phyloP scores from a whole-genome alignment of 139 green algal genomes.

The Chlorella sorokiniana region DNA sequence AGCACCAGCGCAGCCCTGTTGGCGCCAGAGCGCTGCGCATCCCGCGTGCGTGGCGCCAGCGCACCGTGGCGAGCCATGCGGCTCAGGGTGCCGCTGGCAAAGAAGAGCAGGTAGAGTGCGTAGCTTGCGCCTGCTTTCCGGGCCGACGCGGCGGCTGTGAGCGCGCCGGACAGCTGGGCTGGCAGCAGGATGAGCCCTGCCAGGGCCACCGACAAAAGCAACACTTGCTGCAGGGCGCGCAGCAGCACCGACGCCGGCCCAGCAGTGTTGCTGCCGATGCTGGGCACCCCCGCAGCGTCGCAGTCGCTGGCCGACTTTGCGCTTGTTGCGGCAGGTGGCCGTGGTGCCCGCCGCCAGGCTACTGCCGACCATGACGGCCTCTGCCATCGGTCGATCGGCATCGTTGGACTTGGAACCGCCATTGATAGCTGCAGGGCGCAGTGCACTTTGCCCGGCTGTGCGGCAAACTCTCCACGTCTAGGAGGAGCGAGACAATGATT shows the following conservation, averaged over 20 bases:
- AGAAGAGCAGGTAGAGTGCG: conserved; percentile 60
- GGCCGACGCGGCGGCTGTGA: neutral
- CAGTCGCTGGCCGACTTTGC: too few relatives aligned
- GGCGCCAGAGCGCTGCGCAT: conserved; percentile 47
- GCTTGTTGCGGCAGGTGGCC: too few relatives aligned
- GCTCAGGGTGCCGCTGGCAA: conserved; percentile 47
- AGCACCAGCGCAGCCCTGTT: conserved; percentile 26
- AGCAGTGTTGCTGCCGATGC: neutral
- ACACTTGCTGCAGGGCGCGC: neutral
- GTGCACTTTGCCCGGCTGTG: too few relatives aligned
- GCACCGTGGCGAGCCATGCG: conserved; percentile 49
- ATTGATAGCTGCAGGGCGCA: too few relatives aligned
- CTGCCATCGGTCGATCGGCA: too few relatives aligned
- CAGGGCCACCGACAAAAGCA: neutral
- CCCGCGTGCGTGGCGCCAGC: conserved; percentile 33
- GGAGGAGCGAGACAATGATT: too few relatives aligned
- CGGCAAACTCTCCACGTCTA: too few relatives aligned
- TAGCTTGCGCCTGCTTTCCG: conserved; percentile 2
- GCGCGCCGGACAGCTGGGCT: neutral
- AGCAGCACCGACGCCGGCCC: neutral
- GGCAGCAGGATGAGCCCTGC: conserved; percentile 10
- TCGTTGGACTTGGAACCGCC: too few relatives aligned
- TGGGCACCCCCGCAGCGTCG: too few relatives aligned
- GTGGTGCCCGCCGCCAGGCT: too few relatives aligned
- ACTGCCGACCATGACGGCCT: too few relatives aligned